A percentile compares a stretch with the other conserved stretches of the same genome.
phyloP scores from a whole-genome alignment of 2,329 filamentous ascomycete genomes.

The Chalaropsis ovoidea region DNA sequence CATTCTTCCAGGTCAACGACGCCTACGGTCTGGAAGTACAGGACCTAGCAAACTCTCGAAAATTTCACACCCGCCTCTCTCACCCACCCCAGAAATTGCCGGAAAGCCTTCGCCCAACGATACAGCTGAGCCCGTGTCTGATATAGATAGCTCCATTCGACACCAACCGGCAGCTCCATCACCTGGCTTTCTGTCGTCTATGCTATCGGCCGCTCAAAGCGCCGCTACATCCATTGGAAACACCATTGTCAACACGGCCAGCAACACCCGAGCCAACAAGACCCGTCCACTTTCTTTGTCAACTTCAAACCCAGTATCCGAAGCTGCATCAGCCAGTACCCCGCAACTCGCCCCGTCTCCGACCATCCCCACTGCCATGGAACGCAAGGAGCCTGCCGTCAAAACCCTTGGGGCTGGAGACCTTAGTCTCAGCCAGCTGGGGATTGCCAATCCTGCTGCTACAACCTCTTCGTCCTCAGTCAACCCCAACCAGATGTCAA shows the following conservation, averaged over 20 bases:
- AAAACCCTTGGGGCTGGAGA: constrained; percentile 85
- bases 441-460: constrained; percentile 50
- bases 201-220: constrained; percentile 87
- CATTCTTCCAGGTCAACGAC: constrained; percentile 44
- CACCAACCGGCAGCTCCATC: background rate
- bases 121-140: background rate
- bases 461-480: constrained; percentile 6
- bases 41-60: constrained; percentile 82
- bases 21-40: constrained; percentile 30
- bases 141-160: background rate
- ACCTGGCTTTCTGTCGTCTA: constrained; percentile 79
- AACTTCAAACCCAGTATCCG: constrained; percentile 25
- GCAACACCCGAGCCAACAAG: constrained; percentile 31
- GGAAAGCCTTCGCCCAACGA: constrained; percentile 3
- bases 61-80: constrained; percentile 59
- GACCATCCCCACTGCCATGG: constrained; percentile 31
- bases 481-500: background rate
- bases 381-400: constrained; percentile 62
- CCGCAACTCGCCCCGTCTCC: constrained; percentile 16
- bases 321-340: constrained; percentile 15
- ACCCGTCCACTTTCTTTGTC: constrained; percentile 3
- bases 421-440: constrained; percentile 78
- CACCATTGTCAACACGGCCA: constrained; percentile 58
- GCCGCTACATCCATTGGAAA: constrained; percentile 67
- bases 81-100: constrained; percentile 58